Evolutionary conservation across 306 rosid species (phyloP).

Genomic region (Acacia acuminata): DNA sequence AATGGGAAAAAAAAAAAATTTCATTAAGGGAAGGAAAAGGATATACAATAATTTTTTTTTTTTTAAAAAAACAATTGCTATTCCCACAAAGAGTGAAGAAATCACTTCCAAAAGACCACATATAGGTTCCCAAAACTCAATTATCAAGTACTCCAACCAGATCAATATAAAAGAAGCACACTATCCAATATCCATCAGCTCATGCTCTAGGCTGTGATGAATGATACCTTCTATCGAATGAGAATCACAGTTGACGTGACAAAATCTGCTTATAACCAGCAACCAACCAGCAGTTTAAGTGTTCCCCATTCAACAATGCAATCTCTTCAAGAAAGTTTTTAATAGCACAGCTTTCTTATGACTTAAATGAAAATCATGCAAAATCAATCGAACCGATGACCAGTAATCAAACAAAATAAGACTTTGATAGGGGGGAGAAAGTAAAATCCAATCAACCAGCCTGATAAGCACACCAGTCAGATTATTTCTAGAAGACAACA

Average conservation of each 20-base stretch:
- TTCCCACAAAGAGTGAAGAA: background rate
- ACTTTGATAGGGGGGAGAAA: background rate
- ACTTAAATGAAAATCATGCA: background rate
- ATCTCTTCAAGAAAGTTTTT: background rate
- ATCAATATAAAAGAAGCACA: background rate
- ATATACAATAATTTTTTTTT: background rate
- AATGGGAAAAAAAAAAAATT: conserved; percentile 1
- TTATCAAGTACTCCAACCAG: background rate
- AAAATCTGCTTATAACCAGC: background rate
- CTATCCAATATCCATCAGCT: background rate
- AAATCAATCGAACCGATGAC: background rate
- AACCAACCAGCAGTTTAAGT: background rate
- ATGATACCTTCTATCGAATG: background rate
- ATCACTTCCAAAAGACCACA: background rate
- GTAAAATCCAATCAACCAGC: background rate
- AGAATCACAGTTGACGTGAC: background rate
- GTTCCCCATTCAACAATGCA: background rate
- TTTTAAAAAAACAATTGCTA: background rate
- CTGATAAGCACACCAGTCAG: background rate
- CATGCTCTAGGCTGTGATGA: background rate
- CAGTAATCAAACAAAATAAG: background rate
- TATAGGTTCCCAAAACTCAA: background rate
- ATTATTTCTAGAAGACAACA: background rate
- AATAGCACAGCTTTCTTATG: background rate
- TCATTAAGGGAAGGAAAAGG: background rate